These are phyloP conservation scores for Thuja plicata DNA, from an alignment of 83 land plant genomes.

Conservation along the genomic window DNA sequence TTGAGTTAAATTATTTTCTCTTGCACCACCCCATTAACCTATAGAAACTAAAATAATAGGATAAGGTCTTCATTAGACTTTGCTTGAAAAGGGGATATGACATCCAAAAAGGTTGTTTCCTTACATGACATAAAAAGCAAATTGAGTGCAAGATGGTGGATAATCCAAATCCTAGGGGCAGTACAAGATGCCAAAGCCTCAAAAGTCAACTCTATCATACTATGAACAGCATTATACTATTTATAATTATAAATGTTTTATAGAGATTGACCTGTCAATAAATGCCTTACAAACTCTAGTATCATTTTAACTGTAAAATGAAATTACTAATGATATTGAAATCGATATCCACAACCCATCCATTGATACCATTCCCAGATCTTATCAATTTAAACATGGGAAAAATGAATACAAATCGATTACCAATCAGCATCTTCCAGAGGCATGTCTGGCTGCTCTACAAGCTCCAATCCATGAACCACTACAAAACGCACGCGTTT, in stretches of 20 bases:
- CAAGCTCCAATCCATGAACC: conserved; percentile 89
- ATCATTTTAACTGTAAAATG: neutral
- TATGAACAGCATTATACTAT: neutral
- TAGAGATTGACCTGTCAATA: neutral
- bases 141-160: neutral
- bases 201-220: neutral
- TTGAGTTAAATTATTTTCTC: too few relatives aligned
- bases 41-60: too few relatives aligned
- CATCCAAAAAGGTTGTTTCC: neutral
- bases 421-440: conserved; percentile 96
- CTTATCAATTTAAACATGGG: neutral
- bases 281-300: neutral
- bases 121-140: neutral
- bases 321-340: neutral
- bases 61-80: too few relatives aligned
- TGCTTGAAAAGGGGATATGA: too few relatives aligned
- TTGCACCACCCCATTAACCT: too few relatives aligned
- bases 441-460: conserved; percentile 77
- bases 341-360: neutral
- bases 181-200: neutral
- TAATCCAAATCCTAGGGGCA: neutral
- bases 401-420: neutral
- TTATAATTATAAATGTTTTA: neutral
- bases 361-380: neutral
- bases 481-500: conserved; percentile 99